Conservation (phyloP, 176 grass and related monocot genomes). For the Oropetium thomaeum region DNA sequence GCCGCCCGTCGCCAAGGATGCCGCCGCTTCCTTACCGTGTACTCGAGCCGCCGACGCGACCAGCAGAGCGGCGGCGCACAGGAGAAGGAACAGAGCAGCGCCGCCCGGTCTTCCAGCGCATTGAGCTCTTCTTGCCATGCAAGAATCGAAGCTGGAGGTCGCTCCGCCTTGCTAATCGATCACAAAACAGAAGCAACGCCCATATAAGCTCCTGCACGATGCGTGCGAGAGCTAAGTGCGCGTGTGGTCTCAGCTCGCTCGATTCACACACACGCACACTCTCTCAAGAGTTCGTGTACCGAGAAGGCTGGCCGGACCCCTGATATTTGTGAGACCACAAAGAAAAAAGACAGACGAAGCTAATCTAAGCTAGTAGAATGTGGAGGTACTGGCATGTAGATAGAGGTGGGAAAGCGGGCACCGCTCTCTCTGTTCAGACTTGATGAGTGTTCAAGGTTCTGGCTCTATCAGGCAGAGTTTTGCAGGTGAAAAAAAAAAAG, state of each 20-base stretch:
- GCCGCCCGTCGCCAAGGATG: neutral
- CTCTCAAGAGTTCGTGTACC: neutral
- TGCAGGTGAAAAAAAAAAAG: slow-evolving; percentile 22
- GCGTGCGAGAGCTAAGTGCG: neutral
- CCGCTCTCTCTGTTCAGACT: slow-evolving; percentile 14
- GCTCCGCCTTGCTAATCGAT: neutral
- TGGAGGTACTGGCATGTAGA: neutral
- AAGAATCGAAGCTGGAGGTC: slow-evolving; percentile 9
- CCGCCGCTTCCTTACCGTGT: neutral
- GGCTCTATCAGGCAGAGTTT: neutral
- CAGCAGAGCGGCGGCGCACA: slow-evolving; percentile 35
- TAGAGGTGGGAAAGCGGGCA: neutral
- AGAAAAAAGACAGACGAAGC: neutral
- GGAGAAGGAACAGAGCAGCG: slow-evolving; percentile 11
- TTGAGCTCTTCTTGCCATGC: slow-evolving; percentile 61
- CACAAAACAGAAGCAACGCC: neutral
- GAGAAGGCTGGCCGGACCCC: neutral
- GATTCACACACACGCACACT: too few species aligned
- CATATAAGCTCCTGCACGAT: slow-evolving; percentile 1
- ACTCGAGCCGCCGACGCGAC: slow-evolving; percentile 19
- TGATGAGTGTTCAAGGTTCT: neutral
- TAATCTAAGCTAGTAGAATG: neutral
- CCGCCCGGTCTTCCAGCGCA: slow-evolving; percentile 15
- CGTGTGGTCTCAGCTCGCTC: neutral
- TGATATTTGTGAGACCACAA: slow-evolving; percentile 3